These are phyloP conservation scores for Sarocladium oryzae DNA, from an alignment of 2,329 filamentous ascomycete species.

Conservation along the genomic window DNA sequence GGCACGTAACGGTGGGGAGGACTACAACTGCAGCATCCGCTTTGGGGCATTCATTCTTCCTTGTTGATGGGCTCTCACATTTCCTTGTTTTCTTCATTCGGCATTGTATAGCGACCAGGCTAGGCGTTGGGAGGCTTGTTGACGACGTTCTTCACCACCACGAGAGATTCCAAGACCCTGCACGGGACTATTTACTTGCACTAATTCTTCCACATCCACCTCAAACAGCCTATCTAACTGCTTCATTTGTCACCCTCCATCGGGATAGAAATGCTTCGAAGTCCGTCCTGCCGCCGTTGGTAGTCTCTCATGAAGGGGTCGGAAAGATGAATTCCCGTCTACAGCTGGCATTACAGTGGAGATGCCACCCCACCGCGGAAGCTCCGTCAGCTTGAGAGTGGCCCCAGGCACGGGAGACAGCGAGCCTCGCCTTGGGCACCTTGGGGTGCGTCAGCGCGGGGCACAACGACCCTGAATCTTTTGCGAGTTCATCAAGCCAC, in stretches of 20 bases:
- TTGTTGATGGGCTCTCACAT: not conserved
- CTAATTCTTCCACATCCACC: not conserved
- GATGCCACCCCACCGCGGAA: not conserved
- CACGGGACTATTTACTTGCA: slow-evolving; percentile 4
- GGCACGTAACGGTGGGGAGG: not conserved
- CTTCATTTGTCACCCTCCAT: not conserved
- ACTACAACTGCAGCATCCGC: slow-evolving; percentile 3
- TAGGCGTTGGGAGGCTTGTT: slow-evolving; percentile 5
- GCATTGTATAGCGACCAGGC: slow-evolving; percentile 5
- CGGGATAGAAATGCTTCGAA: not conserved
- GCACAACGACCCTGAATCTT: not conserved
- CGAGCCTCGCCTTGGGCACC: not conserved
- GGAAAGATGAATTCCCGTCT: slow-evolving; percentile 6
- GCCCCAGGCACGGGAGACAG: too few species aligned
- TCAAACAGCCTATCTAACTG: not conserved
- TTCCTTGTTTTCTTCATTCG: not conserved
- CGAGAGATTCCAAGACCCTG: not conserved
- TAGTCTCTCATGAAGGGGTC: not conserved
- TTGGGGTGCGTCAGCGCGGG: not conserved
- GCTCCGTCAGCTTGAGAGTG: not conserved
- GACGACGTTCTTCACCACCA: not conserved
- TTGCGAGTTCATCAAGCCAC: too few species aligned
- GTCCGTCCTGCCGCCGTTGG: not conserved
- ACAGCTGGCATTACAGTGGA: not conserved
- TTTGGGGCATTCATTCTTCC: slow-evolving; percentile 2